phyloP scores from a whole-genome alignment of 1,139 yeast species.

The Hyphopichia wangnamkhiaoensis region DNA sequence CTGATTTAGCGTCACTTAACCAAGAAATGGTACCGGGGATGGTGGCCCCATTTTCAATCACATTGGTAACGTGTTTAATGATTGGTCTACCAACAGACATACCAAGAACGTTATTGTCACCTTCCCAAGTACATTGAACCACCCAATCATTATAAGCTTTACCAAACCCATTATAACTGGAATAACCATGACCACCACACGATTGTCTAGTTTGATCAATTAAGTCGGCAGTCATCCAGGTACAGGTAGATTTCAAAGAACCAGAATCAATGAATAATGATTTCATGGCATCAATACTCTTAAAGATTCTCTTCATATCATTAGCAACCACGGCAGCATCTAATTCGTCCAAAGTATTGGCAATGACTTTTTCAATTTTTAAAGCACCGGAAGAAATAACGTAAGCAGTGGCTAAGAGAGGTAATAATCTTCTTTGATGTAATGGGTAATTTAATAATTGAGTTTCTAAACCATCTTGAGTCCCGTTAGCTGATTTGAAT shows the following conservation, averaged over 20 bases:
- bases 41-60: constrained; percentile 33
- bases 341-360: constrained; percentile 29
- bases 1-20: constrained; percentile 38
- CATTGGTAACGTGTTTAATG: constrained; percentile 35
- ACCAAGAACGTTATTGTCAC: constrained; percentile 52
- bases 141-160: constrained; percentile 52
- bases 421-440: constrained; percentile 48
- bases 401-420: constrained; percentile 46
- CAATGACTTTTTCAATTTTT: constrained; percentile 35
- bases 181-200: constrained; percentile 56
- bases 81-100: constrained; percentile 49
- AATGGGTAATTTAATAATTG: constrained; percentile 49
- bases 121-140: constrained; percentile 57
- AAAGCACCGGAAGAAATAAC: constrained; percentile 43
- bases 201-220: constrained; percentile 52
- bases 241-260: constrained; percentile 48
- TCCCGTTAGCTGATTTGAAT: constrained; percentile 33
- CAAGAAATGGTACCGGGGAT: constrained; percentile 41
- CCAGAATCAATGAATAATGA: constrained; percentile 50
- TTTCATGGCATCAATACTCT: constrained; percentile 42
- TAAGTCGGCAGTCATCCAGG: constrained; percentile 50
- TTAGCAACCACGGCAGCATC: constrained; percentile 38
- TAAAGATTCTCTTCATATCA: constrained; percentile 37
- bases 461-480: constrained; percentile 32
- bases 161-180: constrained; percentile 49